These are phyloP conservation scores for Fusarium sp. DNA, from an alignment of 2,329 filamentous ascomycete genomes.

Conservation along the genomic window DNA sequence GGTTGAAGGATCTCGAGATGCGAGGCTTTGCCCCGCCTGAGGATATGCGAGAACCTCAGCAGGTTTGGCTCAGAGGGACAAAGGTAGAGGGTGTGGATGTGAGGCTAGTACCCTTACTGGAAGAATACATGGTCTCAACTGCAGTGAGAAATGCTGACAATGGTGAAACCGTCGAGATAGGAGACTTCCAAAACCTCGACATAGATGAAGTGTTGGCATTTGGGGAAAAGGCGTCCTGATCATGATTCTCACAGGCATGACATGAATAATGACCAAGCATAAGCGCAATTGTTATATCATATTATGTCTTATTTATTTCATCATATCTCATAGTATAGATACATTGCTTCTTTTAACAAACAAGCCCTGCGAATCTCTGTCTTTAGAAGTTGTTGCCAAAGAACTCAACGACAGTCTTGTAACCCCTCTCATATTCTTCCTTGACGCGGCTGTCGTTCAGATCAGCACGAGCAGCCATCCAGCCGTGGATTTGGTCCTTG, in stretches of 20 bases:
- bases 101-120: slow-evolving; percentile 57
- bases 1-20: slow-evolving; percentile 80
- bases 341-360: slow-evolving; percentile 1
- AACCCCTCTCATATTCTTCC: slow-evolving; percentile 73
- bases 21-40: slow-evolving; percentile 70
- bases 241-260: background rate
- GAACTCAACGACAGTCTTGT: slow-evolving; percentile 70
- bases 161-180: slow-evolving; percentile 57
- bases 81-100: slow-evolving; percentile 54
- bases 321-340: slow-evolving; percentile 28
- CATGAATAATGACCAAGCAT: slow-evolving; percentile 15
- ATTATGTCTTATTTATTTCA: slow-evolving; percentile 7
- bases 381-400: slow-evolving; percentile 65
- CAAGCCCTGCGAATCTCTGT: background rate
- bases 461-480: slow-evolving; percentile 77
- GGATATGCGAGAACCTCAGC: slow-evolving; percentile 41
- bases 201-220: slow-evolving; percentile 62
- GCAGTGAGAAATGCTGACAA: slow-evolving; percentile 60
- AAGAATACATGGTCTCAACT: slow-evolving; percentile 68
- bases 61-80: slow-evolving; percentile 51
- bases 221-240: slow-evolving; percentile 53
- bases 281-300: background rate
- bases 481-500: slow-evolving; percentile 76
- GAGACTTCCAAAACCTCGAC: slow-evolving; percentile 58
- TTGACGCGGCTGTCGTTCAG: slow-evolving; percentile 68